Base-by-base conservation (phyloP, 805 yeast genomes). In the Kurtzmaniella fragi region DNA sequence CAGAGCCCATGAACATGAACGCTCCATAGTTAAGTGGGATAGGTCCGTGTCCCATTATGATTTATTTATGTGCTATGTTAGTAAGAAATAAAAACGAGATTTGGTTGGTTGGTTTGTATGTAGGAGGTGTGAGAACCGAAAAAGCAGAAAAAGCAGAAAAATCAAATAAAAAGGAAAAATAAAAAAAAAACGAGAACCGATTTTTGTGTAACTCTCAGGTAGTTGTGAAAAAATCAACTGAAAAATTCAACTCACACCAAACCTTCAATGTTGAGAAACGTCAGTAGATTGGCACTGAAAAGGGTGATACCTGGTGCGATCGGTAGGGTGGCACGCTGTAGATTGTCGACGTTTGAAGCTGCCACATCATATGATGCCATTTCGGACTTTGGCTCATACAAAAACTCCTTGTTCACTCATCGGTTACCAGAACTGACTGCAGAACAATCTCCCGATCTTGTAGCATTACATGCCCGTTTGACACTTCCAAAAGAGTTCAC, bases 401-500 rank as follows among this genome's bases (percentile, higher is more conserved):
- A 57, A 46, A 57, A 64, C 49, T 64, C 58, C 35, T 56, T 63
- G 30, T 66, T 62, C 56, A 67, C 73, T 28, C 73, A 69, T 45
- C 56, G 73, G 54, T 57, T 69, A 45, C 73, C 74, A 13, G 74
- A 69, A 48, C 58, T 69, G 9, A 63, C 71, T 5, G 74, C 73
- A 14, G 65, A 64, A 42, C 73, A 76, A 53, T 77, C 88, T 9
- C 85, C 96, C 2, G 74, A 82, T n/a, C 69, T 93, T 39, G 75
- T 75, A 28, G 81, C 96, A 4, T 71, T 91, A 42, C 96, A 87
- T 53, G 67, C 84, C 14, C 78, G 99, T 60, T 67, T 91, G 38
- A 61, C 71, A 14, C 71, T 91, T 38, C 83, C 93, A 5, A 49
- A 64, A 17, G 53, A 61, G 5, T 84, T 77, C 53, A 59, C 79